These are phyloP conservation scores for Meyerozyma sp. DNA, from an alignment of 1,139 yeast genomes.

Conservation along the genomic window DNA sequence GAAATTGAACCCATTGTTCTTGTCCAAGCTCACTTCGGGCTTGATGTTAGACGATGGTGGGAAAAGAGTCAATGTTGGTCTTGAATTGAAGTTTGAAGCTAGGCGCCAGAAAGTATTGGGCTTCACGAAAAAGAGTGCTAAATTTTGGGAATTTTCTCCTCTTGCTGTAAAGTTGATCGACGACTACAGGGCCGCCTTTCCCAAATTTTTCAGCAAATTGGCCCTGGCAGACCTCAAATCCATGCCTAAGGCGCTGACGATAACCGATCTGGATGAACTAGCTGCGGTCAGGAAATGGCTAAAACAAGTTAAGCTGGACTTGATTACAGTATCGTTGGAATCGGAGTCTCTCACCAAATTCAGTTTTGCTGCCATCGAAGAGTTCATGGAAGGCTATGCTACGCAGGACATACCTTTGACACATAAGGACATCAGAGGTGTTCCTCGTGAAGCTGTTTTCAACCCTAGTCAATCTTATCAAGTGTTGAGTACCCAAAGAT, in stretches of 20 bases:
- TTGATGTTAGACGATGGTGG: conserved; percentile 54
- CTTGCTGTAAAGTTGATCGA: conserved; percentile 64
- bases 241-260: conserved; percentile 23
- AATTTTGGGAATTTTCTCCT: conserved; percentile 81
- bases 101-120: conserved; percentile 83
- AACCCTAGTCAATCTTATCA: conserved; percentile 73
- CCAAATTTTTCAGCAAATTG: conserved; percentile 50
- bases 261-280: conserved; percentile 27
- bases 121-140: conserved; percentile 55
- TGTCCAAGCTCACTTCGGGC: conserved; percentile 75
- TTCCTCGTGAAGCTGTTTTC: conserved; percentile 80
- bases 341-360: conserved; percentile 72
- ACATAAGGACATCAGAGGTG: conserved; percentile 64
- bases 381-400: conserved; percentile 46
- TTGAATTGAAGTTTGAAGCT: conserved; percentile 79
- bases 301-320: conserved; percentile 46
- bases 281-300: conserved; percentile 53
- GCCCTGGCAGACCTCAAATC: conserved; percentile 15
- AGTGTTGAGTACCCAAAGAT: conserved; percentile 68
- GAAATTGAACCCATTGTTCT: conserved; percentile 54
- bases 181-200: conserved; percentile 59
- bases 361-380: conserved; percentile 66
- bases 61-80: conserved; percentile 64
- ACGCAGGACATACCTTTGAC: conserved; percentile 36
- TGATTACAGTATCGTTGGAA: conserved; percentile 67